Conservation (phyloP, 371 early-diverging fungal species). For the Syncephalastrum sp. region DNA sequence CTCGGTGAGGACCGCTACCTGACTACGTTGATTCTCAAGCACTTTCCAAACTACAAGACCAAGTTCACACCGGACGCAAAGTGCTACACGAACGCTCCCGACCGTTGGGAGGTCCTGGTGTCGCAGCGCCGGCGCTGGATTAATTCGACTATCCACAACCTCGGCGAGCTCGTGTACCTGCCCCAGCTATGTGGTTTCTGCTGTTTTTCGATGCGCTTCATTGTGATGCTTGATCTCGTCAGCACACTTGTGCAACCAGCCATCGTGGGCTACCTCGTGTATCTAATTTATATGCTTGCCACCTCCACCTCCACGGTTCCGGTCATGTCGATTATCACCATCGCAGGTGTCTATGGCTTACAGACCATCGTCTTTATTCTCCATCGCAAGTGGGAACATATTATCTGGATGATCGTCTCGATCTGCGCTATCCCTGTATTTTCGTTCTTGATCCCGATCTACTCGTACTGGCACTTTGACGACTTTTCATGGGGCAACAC, state of each 20-base stretch:
- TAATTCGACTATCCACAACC: conserved; percentile 94
- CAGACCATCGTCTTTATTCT: conserved; percentile 83
- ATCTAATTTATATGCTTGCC: conserved; percentile 62
- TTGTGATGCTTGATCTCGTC: conserved; percentile 88
- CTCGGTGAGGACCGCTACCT: conserved; percentile 87
- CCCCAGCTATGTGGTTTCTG: conserved; percentile 92
- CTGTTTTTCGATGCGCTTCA: conserved; percentile 96
- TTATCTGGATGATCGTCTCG: conserved; percentile 81
- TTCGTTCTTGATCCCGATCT: conserved; percentile 57
- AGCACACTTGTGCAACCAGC: conserved; percentile 91
- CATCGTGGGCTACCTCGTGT: conserved; percentile 77
- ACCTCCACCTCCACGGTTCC: conserved; percentile 42
- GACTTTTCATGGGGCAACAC: conserved; percentile 89
- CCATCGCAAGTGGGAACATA: conserved; percentile 69
- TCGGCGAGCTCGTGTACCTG: conserved; percentile 85
- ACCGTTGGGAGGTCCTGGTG: conserved; percentile 85
- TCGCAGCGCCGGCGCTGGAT: conserved; percentile 98
- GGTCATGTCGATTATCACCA: conserved; percentile 56
- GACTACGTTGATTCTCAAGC: conserved; percentile 97
- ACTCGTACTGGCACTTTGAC: conserved; percentile 88
- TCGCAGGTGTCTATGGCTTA: conserved; percentile 78
- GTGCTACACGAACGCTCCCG: conserved; percentile 95
- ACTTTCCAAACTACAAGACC: conserved; percentile 93
- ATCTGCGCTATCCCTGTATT: conserved; percentile 62
- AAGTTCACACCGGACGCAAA: conserved; percentile 94